Conservation (phyloP, 73 alveolate species). For the Tetrahymena malaccensis region DNA sequence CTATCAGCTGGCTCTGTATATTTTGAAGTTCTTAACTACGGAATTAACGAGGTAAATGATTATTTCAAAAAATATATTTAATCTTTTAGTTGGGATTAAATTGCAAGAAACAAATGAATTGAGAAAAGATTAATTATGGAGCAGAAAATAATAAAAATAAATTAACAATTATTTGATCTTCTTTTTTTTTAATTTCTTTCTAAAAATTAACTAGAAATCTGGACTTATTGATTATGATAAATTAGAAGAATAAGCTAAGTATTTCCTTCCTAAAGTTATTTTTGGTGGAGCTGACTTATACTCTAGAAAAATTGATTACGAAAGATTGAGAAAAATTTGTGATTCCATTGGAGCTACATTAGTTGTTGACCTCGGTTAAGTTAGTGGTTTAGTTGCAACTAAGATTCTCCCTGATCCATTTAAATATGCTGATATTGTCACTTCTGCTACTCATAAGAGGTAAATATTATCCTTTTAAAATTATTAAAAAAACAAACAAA, state of each 20-base stretch:
- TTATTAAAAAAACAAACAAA: neutral
- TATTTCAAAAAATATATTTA: too few relatives aligned
- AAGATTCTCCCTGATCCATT: slow-evolving; percentile 60
- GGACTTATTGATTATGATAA: slow-evolving; percentile 69
- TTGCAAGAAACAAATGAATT: too few relatives aligned
- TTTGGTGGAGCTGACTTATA: slow-evolving; percentile 73
- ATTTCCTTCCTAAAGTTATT: slow-evolving; percentile 63
- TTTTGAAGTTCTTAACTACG: slow-evolving; percentile 38
- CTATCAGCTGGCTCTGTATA: slow-evolving; percentile 51
- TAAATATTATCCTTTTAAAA: neutral
- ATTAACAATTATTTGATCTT: neutral
- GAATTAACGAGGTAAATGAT: neutral
- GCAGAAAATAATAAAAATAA: too few relatives aligned
- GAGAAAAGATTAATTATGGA: too few relatives aligned
- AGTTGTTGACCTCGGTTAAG: slow-evolving; percentile 63
- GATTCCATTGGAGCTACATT: slow-evolving; percentile 64
- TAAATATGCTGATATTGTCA: slow-evolving; percentile 65
- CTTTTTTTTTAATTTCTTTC: neutral
- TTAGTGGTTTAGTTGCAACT: slow-evolving; percentile 56
- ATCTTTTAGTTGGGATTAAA: too few relatives aligned
- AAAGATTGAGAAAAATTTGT: slow-evolving; percentile 58
- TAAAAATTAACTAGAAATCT: slow-evolving; percentile 23
- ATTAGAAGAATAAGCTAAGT: slow-evolving; percentile 41
- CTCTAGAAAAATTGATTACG: slow-evolving; percentile 59
- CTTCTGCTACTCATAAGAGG: slow-evolving; percentile 70